Base-by-base conservation (phyloP, 805 yeast species). In the Sugiyamaella mastotermitis region DNA sequence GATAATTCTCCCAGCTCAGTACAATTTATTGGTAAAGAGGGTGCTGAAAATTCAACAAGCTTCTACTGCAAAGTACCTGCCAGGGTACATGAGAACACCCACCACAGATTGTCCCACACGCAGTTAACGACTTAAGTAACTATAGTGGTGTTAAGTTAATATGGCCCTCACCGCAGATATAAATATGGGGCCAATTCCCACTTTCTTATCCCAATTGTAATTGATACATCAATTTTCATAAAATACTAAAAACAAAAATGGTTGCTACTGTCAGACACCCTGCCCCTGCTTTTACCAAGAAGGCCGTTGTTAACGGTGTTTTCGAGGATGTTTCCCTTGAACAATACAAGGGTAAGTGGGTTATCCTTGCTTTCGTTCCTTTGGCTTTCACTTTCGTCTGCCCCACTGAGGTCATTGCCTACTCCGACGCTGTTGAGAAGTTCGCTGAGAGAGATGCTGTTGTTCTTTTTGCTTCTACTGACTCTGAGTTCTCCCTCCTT, bases 371-470 rank as follows among this genome's bases (percentile, higher is more conserved):
- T 48, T 92, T 92, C 74, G 82, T 92, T 65, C 99, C 98, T 68
- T 73, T 90, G 77, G 98, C 98, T 37, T 92, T 92, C 88, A 92
- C 99, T 46, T 92, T 92, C 56, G 97, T 92, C 49, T 92, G 98
- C 73, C 98, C 99, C 68, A 92, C 98, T 54, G 97, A 92, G 76
- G 88, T 92, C 74, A 80, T 92, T 68, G 97, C 97, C 55, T 92
- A 87, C 82, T 84, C 96, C 49, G 95, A 90, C 56, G 96, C 97
- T 55, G 83, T 78, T 56, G 78, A 80, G 74, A 80, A 81, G 75
- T 92, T 92, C 71, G 66, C 82, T 56, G 94, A 76, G 53, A 81
- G 85, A 64, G 90, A 80, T 59, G 78, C 86, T 53, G 84, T 86
- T 72, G 80, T 92, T 37, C 77, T 92, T 61, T 87, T 92, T 56